Percentiles rank a stretch among this genome's conserved stretches.
These are phyloP conservation scores for Saccharomycopsis sp. DNA, from an alignment of 805 yeast genomes.

Conservation along the genomic window DNA sequence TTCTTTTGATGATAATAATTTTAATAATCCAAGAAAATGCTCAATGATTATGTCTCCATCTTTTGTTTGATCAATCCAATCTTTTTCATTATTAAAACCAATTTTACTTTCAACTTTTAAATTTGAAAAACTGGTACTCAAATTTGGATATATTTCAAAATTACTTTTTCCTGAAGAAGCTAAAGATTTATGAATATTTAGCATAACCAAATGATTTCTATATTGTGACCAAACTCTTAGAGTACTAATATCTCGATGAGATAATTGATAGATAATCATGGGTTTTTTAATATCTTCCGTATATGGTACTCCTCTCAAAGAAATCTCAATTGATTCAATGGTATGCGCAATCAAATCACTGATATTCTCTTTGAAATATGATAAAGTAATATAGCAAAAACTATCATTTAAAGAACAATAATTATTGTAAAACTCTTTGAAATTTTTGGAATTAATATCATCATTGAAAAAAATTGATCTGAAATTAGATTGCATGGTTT, in stretches of 20 bases:
- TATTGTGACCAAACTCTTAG: slow-evolving; percentile 40
- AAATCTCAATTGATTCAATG: slow-evolving; percentile 54
- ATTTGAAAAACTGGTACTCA: background rate
- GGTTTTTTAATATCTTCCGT: slow-evolving; percentile 24
- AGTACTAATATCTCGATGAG: slow-evolving; percentile 50
- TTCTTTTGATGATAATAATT: slow-evolving; percentile 26
- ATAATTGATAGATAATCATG: slow-evolving; percentile 43
- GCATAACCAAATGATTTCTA: slow-evolving; percentile 22
- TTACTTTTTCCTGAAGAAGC: slow-evolving; percentile 14
- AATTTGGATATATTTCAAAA: slow-evolving; percentile 2
- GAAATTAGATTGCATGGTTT: slow-evolving; percentile 2
- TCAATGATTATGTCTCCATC: slow-evolving; percentile 12
- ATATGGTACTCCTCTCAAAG: slow-evolving; percentile 39
- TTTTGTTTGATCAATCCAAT: background rate
- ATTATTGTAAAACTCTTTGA: slow-evolving; percentile 14
- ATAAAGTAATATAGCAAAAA: slow-evolving; percentile 10
- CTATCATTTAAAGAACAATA: slow-evolving; percentile 12
- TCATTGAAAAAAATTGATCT: slow-evolving; percentile 3
- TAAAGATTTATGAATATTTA: slow-evolving; percentile 20
- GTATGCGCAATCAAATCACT: slow-evolving; percentile 38
- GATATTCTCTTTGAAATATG: slow-evolving; percentile 20
- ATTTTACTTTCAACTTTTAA: too few species aligned
- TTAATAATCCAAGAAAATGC: slow-evolving; percentile 26
- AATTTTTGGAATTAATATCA: background rate
- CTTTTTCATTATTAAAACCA: background rate